A percentile compares a stretch with the other conserved stretches of the same genome.
Conservation (phyloP, 164 flowering plant genomes). For the Magnolia kwangsiensis region DNA sequence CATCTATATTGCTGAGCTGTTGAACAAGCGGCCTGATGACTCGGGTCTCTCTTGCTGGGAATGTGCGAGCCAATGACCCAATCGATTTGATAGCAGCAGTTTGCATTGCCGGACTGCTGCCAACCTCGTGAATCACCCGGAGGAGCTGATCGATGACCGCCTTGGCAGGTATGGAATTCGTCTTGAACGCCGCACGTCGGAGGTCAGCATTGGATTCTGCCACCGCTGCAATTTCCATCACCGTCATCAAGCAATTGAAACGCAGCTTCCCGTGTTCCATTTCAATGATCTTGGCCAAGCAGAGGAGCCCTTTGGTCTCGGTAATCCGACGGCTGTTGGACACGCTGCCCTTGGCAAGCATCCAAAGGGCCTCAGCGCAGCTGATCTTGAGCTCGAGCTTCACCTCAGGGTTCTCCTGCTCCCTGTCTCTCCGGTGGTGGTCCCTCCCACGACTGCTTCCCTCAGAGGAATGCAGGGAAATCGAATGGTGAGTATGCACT, state of each 20-base stretch:
- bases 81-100: constrained; percentile 64
- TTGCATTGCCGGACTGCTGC: constrained; percentile 25
- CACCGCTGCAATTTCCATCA: constrained; percentile 67
- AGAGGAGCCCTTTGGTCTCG: constrained; percentile 70
- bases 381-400: constrained; percentile 50
- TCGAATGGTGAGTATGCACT: constrained; percentile 7
- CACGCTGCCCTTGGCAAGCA: constrained; percentile 51
- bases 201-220: constrained; percentile 67
- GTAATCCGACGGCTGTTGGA: constrained; percentile 62
- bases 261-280: constrained; percentile 61
- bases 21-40: constrained; percentile 52
- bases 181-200: constrained; percentile 66
- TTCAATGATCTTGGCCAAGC: constrained; percentile 69
- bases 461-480: constrained; percentile 22
- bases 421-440: constrained; percentile 40
- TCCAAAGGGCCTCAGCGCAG: constrained; percentile 72
- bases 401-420: constrained; percentile 48
- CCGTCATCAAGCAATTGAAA: constrained; percentile 57
- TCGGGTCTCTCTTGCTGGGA: constrained; percentile 70
- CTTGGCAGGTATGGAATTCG: constrained; percentile 69
- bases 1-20: constrained; percentile 35
- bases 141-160: constrained; percentile 69
- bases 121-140: constrained; percentile 41
- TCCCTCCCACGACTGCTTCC: constrained; percentile 37
- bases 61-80: constrained; percentile 75